These are phyloP conservation scores for Tulasnella sp. DNA, from an alignment of 768 basidiomycete genomes.

Conservation along the genomic window DNA sequence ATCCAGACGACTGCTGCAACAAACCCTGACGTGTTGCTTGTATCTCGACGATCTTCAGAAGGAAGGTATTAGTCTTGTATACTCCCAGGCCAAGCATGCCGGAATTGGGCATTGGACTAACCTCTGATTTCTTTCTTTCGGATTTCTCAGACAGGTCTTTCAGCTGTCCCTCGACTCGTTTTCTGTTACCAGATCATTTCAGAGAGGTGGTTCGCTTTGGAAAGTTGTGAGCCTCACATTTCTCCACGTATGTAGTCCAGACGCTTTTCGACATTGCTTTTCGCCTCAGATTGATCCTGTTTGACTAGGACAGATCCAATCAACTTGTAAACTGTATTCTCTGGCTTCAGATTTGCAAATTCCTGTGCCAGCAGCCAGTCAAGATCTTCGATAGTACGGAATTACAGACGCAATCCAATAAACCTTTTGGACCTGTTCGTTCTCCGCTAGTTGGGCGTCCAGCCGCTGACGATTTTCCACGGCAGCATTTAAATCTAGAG, in stretches of 20 bases:
- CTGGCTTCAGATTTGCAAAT: constrained; percentile 55
- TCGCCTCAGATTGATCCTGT: constrained; percentile 81
- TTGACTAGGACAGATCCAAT: constrained; percentile 82
- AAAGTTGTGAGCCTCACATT: constrained; percentile 43
- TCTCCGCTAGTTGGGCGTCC: constrained; percentile 85
- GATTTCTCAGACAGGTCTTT: constrained; percentile 63
- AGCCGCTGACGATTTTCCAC: constrained; percentile 75
- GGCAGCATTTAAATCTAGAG: constrained; percentile 45
- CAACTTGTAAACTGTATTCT: constrained; percentile 79
- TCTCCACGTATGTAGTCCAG: constrained; percentile 79
- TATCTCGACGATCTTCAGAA: constrained; percentile 46
- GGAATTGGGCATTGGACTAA: constrained; percentile 23
- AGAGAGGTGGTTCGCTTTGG: background rate
- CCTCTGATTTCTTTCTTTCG: constrained; percentile 77
- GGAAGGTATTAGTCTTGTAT: background rate
- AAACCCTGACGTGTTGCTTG: constrained; percentile 44
- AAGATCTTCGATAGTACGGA: background rate
- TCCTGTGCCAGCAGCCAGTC: constrained; percentile 42
- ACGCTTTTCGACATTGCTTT: constrained; percentile 75
- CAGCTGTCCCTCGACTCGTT: constrained; percentile 69
- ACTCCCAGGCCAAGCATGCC: background rate
- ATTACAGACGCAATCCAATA: constrained; percentile 5
- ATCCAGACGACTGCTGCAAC: constrained; percentile 24
- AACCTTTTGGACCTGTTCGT: constrained; percentile 84
- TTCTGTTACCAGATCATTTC: constrained; percentile 28